Evolutionary conservation across 805 yeast species (phyloP).

Genomic region (Suhomyces sp.): DNA sequence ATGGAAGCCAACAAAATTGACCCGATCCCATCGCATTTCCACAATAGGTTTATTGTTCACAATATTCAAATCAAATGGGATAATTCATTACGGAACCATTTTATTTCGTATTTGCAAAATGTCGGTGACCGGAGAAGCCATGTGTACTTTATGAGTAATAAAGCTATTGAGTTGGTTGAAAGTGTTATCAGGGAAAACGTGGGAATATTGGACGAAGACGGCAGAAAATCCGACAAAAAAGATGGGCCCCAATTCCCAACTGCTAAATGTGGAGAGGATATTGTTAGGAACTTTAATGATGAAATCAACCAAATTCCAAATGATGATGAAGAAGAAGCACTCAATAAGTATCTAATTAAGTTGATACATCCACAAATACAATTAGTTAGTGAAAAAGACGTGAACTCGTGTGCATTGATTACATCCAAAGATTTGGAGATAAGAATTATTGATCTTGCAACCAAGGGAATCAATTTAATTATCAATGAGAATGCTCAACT

Average conservation of each 20-base stretch:
- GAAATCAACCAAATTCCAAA: conserved; percentile 42
- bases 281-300: conserved; percentile 49
- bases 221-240: conserved; percentile 18
- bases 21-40: conserved; percentile 39
- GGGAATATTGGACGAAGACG: conserved; percentile 13
- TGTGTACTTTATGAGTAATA: conserved; percentile 46
- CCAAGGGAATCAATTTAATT: conserved; percentile 39
- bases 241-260: conserved; percentile 15
- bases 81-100: conserved; percentile 59
- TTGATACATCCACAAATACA: conserved; percentile 85
- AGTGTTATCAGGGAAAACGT: conserved; percentile 29
- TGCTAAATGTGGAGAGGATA: conserved; percentile 28
- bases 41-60: conserved; percentile 72
- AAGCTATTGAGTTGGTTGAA: conserved; percentile 50
- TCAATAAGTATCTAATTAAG: conserved; percentile 62
- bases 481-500: conserved; percentile 33
- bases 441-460: conserved; percentile 47
- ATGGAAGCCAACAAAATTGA: conserved; percentile 21
- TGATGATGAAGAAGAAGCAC: conserved; percentile 38
- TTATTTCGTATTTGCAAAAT: conserved; percentile 55
- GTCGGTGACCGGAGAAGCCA: conserved; percentile 44
- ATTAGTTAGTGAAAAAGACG: conserved; percentile 46
- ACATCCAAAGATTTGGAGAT: conserved; percentile 60
- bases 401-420: conserved; percentile 48
- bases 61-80: conserved; percentile 80